Percentiles rank a stretch among this genome's conserved stretches.
These are phyloP conservation scores for Mucor irregularis DNA, from an alignment of 371 early-diverging fungal genomes.

Conservation along the genomic window DNA sequence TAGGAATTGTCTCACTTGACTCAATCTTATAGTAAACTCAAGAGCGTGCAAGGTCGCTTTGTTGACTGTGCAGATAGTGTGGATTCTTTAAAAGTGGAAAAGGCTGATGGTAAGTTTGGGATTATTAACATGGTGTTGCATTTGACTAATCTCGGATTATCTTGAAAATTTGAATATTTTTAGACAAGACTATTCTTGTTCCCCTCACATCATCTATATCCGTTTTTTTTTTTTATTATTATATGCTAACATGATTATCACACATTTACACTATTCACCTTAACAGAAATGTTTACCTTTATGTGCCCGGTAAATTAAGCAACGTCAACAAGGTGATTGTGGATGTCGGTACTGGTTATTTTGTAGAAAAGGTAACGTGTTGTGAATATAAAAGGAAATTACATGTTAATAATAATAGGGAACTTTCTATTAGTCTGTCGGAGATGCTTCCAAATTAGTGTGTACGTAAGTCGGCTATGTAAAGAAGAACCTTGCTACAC, in stretches of 20 bases:
- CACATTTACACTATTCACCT: slow-evolving; percentile 19
- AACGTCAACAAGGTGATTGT: slow-evolving; percentile 86
- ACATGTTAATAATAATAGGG: slow-evolving; percentile 23
- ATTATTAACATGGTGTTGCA: not conserved
- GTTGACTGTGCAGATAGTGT: slow-evolving; percentile 76
- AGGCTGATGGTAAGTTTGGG: slow-evolving; percentile 34
- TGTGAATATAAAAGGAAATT: too few relatives aligned
- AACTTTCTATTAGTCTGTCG: slow-evolving; percentile 52
- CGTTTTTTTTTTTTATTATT: not conserved
- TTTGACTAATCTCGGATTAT: not conserved
- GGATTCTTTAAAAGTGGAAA: slow-evolving; percentile 38
- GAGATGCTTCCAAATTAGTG: slow-evolving; percentile 78
- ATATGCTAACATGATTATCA: too few relatives aligned
- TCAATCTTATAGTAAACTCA: slow-evolving; percentile 80
- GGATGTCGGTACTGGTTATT: slow-evolving; percentile 96
- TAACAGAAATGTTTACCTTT: slow-evolving; percentile 59
- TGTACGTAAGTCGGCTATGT: slow-evolving; percentile 74
- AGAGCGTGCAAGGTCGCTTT: slow-evolving; percentile 87
- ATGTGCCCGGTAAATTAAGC: slow-evolving; percentile 88
- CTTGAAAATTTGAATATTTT: too few relatives aligned
- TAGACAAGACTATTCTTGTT: slow-evolving; percentile 75
- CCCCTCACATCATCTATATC: slow-evolving; percentile 71
- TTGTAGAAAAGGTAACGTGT: slow-evolving; percentile 90
- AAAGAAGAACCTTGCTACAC: slow-evolving; percentile 68
- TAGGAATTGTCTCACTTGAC: slow-evolving; percentile 87